Conservation (phyloP, 2,329 filamentous ascomycete genomes). For the Cladophialophora chaetospira region DNA sequence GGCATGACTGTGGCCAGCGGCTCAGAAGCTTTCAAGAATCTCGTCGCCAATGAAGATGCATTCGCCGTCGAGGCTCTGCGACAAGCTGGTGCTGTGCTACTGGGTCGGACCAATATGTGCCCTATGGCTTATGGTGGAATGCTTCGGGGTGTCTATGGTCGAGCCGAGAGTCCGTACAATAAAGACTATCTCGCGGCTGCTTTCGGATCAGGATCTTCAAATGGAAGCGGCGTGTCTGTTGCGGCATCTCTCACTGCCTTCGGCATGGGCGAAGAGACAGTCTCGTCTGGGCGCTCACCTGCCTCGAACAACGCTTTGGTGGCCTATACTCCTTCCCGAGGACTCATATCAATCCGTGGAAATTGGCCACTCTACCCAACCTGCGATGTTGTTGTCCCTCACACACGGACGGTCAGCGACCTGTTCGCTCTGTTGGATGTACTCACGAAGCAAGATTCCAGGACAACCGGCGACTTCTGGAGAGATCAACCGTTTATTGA, state of each 20-base stretch:
- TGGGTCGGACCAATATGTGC: slow-evolving; percentile 62
- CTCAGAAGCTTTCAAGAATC: slow-evolving; percentile 55
- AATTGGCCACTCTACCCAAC: slow-evolving; percentile 59
- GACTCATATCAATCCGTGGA: slow-evolving; percentile 55
- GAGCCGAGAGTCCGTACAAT: slow-evolving; percentile 61
- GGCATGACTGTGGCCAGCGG: slow-evolving; percentile 58
- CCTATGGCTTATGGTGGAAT: slow-evolving; percentile 62
- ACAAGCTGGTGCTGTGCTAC: slow-evolving; percentile 53
- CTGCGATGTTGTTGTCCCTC: slow-evolving; percentile 58
- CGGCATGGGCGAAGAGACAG: slow-evolving; percentile 58
- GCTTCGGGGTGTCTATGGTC: slow-evolving; percentile 59
- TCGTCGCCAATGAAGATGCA: slow-evolving; percentile 56
- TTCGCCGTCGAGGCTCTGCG: slow-evolving; percentile 52
- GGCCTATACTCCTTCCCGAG: slow-evolving; percentile 59
- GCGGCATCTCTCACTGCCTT: slow-evolving; percentile 56
- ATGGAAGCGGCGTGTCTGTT: slow-evolving; percentile 56
- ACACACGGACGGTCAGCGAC: slow-evolving; percentile 54
- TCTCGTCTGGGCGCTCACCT: slow-evolving; percentile 59
- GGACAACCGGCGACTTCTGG: slow-evolving; percentile 56
- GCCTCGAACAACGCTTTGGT: slow-evolving; percentile 60
- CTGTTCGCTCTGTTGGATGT: slow-evolving; percentile 54
- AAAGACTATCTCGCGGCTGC: slow-evolving; percentile 55
- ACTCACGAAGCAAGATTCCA: slow-evolving; percentile 48
- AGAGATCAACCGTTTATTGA: slow-evolving; percentile 51
- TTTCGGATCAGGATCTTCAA: slow-evolving; percentile 60